Conservation (phyloP, 1,139 yeast genomes). For the Entelexis sorbosivorans region DNA sequence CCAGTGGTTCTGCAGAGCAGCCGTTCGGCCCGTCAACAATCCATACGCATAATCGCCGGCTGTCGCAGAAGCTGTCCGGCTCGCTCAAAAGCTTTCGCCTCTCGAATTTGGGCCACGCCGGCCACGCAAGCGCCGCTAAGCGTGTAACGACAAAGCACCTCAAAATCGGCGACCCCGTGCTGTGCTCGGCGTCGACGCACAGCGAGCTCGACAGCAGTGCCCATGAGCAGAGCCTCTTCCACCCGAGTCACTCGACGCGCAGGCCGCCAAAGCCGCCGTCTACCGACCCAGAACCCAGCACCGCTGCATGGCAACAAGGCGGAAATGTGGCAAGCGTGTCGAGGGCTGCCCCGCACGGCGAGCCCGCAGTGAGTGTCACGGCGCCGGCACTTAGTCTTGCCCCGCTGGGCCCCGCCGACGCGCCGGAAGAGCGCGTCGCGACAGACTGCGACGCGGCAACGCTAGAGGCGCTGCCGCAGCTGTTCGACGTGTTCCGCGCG, state of each 20-base stretch:
- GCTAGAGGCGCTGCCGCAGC: background rate
- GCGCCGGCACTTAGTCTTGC: too few relatives aligned
- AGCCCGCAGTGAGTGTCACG: too few relatives aligned
- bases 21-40: too few relatives aligned
- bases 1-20: background rate
- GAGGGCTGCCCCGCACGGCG: too few relatives aligned
- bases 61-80: background rate
- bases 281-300: too few relatives aligned
- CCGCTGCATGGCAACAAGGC: too few relatives aligned
- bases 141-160: background rate
- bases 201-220: background rate
- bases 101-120: background rate
- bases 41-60: background rate
- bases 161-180: background rate
- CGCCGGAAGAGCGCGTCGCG: background rate
- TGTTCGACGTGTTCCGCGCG: conserved; percentile 4
- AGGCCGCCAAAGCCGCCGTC: background rate
- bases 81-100: background rate
- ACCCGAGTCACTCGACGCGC: background rate
- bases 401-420: too few relatives aligned
- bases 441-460: background rate
- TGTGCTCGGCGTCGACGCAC: background rate
- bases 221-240: background rate
- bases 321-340: too few relatives aligned
- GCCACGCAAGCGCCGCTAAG: background rate